phyloP scores from a whole-genome alignment of 2,329 filamentous ascomycete species.

The Monosporascus sp. region DNA sequence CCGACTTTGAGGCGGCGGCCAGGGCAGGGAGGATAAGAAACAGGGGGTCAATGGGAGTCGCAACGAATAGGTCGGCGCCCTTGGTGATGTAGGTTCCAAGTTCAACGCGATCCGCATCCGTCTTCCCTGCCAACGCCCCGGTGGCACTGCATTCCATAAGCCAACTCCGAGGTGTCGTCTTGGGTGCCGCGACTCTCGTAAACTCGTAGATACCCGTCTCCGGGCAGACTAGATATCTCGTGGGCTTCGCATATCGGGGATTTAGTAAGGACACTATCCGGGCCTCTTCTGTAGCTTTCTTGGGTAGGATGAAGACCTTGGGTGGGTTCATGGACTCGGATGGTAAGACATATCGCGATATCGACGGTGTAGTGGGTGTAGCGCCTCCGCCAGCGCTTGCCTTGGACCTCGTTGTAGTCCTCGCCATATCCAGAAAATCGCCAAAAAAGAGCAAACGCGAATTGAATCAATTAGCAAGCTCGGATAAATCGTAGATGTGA shows the following conservation, averaged over 20 bases:
- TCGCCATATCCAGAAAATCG: conserved; percentile 35
- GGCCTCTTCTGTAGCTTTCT: conserved; percentile 45
- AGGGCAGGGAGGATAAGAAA: conserved; percentile 79
- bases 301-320: conserved; percentile 57
- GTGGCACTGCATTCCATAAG: conserved; percentile 39
- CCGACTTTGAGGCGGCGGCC: conserved; percentile 36
- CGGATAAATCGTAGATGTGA: background rate
- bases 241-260: conserved; percentile 48
- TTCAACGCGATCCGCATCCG: conserved; percentile 15
- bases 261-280: conserved; percentile 57
- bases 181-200: conserved; percentile 50
- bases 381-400: conserved; percentile 24
- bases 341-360: conserved; percentile 36
- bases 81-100: conserved; percentile 48
- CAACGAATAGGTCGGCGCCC: conserved; percentile 71
- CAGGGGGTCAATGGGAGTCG: conserved; percentile 76
- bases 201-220: conserved; percentile 61
- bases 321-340: conserved; percentile 38
- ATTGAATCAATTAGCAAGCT: background rate
- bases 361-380: conserved; percentile 18
- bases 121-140: conserved; percentile 3
- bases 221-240: conserved; percentile 59
- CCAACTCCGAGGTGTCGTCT: conserved; percentile 55
- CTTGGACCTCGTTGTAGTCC: conserved; percentile 44
- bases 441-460: background rate